Evolutionary conservation across 352 stramenopile species (phyloP).

Genomic region (Phytopythium aichiense): DNA sequence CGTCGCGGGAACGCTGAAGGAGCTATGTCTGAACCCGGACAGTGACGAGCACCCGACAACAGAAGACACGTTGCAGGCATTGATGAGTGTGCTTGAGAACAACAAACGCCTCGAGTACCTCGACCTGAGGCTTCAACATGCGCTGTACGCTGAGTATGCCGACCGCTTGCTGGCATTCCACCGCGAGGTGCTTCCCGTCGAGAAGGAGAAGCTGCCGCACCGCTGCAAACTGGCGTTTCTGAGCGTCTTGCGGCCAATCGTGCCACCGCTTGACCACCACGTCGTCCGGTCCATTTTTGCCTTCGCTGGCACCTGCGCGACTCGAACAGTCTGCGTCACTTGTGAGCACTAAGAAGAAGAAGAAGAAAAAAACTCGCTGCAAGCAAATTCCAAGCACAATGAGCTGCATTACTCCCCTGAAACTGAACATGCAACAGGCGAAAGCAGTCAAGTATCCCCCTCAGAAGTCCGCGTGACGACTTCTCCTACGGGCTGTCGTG

Average conservation of each 20-base stretch:
- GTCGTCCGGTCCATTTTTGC: constrained; percentile 17
- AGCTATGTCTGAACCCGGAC: constrained; percentile 22
- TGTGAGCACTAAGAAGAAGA: constrained; percentile 14
- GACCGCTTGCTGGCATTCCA: constrained; percentile 15
- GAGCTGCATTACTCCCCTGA: not conserved
- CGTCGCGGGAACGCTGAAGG: constrained; percentile 14
- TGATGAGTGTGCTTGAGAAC: constrained; percentile 16
- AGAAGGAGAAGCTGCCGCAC: constrained; percentile 24
- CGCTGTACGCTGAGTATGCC: constrained; percentile 19
- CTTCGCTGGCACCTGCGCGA: constrained; percentile 20
- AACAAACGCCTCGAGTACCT: constrained; percentile 27
- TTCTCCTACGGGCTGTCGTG: not conserved
- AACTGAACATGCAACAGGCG: not conserved
- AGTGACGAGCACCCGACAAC: constrained; percentile 20
- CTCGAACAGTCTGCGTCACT: constrained; percentile 21
- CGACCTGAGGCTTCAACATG: constrained; percentile 16
- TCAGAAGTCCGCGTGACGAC: too few relatives aligned
- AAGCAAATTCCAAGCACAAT: too few relatives aligned
- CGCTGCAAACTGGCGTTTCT: constrained; percentile 20
- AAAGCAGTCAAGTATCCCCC: not conserved
- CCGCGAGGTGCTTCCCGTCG: constrained; percentile 19
- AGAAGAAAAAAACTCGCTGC: not conserved
- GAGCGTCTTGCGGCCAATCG: constrained; percentile 16
- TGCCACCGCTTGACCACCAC: constrained; percentile 16
- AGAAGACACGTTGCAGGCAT: constrained; percentile 15